Evolutionary conservation across 2,329 filamentous ascomycete species (phyloP).

Genomic region (Corinectria fuckeliana): DNA sequence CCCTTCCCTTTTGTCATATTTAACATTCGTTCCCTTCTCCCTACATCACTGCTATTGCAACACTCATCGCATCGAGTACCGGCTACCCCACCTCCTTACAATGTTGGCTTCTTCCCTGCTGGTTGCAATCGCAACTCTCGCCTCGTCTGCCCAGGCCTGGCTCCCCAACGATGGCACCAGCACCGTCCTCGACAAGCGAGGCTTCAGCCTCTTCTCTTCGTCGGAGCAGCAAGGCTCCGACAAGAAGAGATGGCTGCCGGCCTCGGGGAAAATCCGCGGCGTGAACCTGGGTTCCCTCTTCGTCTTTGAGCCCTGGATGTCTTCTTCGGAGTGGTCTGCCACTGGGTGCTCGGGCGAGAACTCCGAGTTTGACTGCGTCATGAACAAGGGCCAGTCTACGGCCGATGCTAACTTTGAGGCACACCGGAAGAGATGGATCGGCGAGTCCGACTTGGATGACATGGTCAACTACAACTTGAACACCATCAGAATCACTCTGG

Average conservation of each 20-base stretch:
- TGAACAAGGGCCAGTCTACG: conserved; percentile 51
- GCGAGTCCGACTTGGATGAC: conserved; percentile 53
- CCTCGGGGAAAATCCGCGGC: conserved; percentile 54
- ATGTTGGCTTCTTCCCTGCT: conserved; percentile 22
- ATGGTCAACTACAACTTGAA: conserved; percentile 60
- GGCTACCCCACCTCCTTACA: background rate
- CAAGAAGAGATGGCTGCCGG: conserved; percentile 28
- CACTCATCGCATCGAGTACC: background rate
- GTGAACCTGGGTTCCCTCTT: conserved; percentile 62
- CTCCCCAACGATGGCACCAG: conserved; percentile 13
- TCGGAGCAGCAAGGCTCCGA: background rate
- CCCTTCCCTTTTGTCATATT: background rate
- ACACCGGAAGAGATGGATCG: conserved; percentile 60
- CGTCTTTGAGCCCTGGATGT: conserved; percentile 62
- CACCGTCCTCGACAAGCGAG: background rate
- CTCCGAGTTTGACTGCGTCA: conserved; percentile 62
- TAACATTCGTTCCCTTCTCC: background rate
- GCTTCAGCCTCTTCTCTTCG: conserved; percentile 14
- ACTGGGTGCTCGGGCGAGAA: conserved; percentile 55
- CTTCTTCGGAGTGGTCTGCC: conserved; percentile 49
- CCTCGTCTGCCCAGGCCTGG: conserved; percentile 29
- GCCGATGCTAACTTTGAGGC: conserved; percentile 55
- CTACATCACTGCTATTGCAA: background rate
- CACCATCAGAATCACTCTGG: conserved; percentile 60
- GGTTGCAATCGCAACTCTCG: conserved; percentile 20